Evolutionary conservation across 148 eudicot species (phyloP), one percentile per base, ranked within the genome.

Genomic region (Amaranthus cruentus): DNA sequence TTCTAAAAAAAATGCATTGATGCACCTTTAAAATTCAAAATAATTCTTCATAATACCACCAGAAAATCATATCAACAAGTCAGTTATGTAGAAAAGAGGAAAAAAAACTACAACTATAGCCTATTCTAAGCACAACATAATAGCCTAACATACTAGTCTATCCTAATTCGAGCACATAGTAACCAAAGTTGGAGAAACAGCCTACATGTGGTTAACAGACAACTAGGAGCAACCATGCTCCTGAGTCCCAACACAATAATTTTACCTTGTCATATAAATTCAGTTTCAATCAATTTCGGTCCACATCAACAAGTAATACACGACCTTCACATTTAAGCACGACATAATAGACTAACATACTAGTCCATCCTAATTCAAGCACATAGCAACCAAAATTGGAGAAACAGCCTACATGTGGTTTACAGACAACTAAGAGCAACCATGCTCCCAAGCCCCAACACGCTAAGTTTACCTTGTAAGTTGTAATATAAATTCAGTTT

Each of bases 141-240:
- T 55, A 70, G 51, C 52, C 18, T 58, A 10, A 71, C 47, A 57
- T 71, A 28, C 74, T 57, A 6, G 47, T 70, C 43, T 55, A 70
- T 69, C 60, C 62, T 55, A 55, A 55, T 70, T 43, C 47, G 42
- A 70, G 48, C 18, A 46, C 14, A 12, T 55, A 18, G 3, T 43
- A 55, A 10, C 7, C 61, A 55, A 48, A 42, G 64, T 38, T 9
- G 4, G 9, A 61, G 10, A 62, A 62, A 43, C 53, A 47, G 53
- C 68, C 68, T 65, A 15, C 28, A 6, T 51, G 28, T 7, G 47
- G 47, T 65, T 52, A 14, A 14, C 68, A 47, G n/a, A 47, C 15
- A 47, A 5, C 15, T 14, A n/a, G 3, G 2, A 47, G 52, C 3
- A 66, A 66, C 15, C 38, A 0, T 8, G 69, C 69, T 66, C 49